Base-by-base conservation (phyloP, 202 grass and related monocot species). In the Carex arenaria region DNA sequence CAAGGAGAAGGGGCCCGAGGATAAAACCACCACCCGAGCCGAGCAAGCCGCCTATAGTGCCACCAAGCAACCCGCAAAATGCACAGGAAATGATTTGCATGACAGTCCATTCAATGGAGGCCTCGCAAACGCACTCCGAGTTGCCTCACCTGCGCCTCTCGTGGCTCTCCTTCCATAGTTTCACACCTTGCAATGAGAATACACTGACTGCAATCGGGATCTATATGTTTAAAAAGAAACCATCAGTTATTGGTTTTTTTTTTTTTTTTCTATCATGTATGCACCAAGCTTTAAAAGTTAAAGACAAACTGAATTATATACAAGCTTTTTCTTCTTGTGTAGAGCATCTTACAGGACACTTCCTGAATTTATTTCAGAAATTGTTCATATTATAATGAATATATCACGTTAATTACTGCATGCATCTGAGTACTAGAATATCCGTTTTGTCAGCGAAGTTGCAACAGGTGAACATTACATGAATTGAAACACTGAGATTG, bases 21-120 rank as follows among this genome's bases (percentile, higher is more conserved):
- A 99, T 94, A 70, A 99, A 99, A 7, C 97, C 97, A 0, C 97
- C 97, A 1, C 97, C 97, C 30, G 97, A 99, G 65, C 97, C 97
- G 3, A 99, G 90, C 78, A 99, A 90, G 22, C 97, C 97, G 15
- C 97, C 97, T 15, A 96, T 93, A 11, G 91, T 97, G 1, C 97
- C 97, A 5, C 97, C 97, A 1, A 99, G 84, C 26, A 99, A 68
- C 52, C 97, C 90, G n/a, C 93, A 94, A 5, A 94, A 87, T 45
- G 97, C 93, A n/a, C 97, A 99, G 74, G 96, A 89, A 63, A 99
- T 68, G 62, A 99, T 82, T 84, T 99, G 97, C 76, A 82, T 72
- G 10, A 76, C 81, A 19, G 88, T 92, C 89, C 91, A 99, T 67
- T 99, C 97, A 0, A 99, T 88, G 79, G 90, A 87, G 78, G 97